These are phyloP conservation scores for Bruguiera hainesii DNA, from an alignment of 441 rosid genomes.

Conservation along the genomic window DNA sequence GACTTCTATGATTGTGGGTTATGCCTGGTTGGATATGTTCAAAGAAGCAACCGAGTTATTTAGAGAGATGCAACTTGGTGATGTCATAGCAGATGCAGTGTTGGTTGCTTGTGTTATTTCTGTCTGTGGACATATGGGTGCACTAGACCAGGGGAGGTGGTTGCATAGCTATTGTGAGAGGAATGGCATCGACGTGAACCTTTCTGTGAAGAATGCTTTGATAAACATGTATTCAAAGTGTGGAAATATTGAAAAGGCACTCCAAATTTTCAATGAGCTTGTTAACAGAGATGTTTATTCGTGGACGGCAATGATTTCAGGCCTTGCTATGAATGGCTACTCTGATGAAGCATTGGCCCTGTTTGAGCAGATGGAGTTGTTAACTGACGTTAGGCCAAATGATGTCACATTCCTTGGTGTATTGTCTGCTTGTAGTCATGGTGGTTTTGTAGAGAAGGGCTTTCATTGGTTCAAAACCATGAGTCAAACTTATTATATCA, in stretches of 20 bases:
- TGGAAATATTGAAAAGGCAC: conserved; percentile 18
- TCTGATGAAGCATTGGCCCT: conserved; percentile 14
- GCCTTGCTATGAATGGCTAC: conserved; percentile 23
- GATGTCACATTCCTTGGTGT: conserved; percentile 23
- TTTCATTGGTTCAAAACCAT: conserved; percentile 17
- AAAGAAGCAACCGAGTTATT: conserved; percentile 19
- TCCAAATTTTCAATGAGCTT: conserved; percentile 14
- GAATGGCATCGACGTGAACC: conserved; percentile 13
- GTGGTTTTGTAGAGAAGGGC: conserved; percentile 19
- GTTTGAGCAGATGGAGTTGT: conserved; percentile 18
- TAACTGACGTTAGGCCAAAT: conserved; percentile 16
- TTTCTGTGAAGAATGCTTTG: conserved; percentile 23
- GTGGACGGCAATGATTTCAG: conserved; percentile 26
- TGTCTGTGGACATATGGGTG: conserved; percentile 20
- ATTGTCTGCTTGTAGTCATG: conserved; percentile 24
- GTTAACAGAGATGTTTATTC: conserved; percentile 20
- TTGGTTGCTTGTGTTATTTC: conserved; percentile 20
- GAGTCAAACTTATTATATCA: conserved; percentile 9
- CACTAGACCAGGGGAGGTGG: conserved; percentile 24
- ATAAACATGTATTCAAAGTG: conserved; percentile 26
- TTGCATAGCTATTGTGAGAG: conserved; percentile 16
- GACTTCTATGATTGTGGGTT: conserved; percentile 26
- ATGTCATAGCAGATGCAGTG: conserved; percentile 12
- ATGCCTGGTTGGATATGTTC: conserved; percentile 13
- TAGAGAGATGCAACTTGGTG: conserved; percentile 15